These are phyloP conservation scores for Luvunga scandens DNA, from an alignment of 345 rosid genomes.

Conservation along the genomic window DNA sequence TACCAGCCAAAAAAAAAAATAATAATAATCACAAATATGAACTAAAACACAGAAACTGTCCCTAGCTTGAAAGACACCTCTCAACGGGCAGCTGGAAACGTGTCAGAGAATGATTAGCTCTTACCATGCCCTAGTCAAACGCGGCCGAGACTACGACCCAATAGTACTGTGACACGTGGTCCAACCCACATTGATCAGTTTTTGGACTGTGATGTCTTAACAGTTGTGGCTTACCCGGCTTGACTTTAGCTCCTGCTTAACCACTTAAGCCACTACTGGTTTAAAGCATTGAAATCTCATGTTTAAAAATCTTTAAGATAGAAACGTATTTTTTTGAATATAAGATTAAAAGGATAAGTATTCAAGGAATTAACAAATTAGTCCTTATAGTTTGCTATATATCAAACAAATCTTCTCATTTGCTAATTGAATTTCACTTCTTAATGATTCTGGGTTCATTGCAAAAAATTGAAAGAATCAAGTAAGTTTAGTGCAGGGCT, in stretches of 20 bases:
- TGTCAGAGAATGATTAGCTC: not conserved
- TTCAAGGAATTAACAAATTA: too few species aligned
- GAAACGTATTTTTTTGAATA: too few species aligned
- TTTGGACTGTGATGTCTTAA: constrained; percentile 10
- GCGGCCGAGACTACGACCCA: not conserved
- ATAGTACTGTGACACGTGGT: not conserved
- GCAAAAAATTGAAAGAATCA: too few species aligned
- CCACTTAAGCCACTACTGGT: too few species aligned
- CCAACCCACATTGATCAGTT: not conserved
- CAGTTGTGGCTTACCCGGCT: not conserved
- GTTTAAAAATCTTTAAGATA: not conserved
- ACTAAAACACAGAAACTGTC: not conserved
- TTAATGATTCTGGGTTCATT: too few species aligned
- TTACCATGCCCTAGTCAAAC: rapidly evolving
- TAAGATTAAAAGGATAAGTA: too few species aligned
- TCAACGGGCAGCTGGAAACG: not conserved
- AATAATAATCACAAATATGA: not conserved
- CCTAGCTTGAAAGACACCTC: not conserved
- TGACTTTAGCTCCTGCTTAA: not conserved
- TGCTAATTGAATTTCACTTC: too few species aligned
- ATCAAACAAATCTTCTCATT: too few species aligned
- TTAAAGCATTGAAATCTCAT: not conserved
- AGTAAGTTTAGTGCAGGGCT: too few species aligned
- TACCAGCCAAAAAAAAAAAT: constrained; percentile 18
- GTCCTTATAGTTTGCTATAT: too few species aligned